Percentiles rank a stretch among this genome's conserved stretches.
phyloP scores from a whole-genome alignment of 495 filamentous ascomycete species.

The Hyaloscypha bicolor region DNA sequence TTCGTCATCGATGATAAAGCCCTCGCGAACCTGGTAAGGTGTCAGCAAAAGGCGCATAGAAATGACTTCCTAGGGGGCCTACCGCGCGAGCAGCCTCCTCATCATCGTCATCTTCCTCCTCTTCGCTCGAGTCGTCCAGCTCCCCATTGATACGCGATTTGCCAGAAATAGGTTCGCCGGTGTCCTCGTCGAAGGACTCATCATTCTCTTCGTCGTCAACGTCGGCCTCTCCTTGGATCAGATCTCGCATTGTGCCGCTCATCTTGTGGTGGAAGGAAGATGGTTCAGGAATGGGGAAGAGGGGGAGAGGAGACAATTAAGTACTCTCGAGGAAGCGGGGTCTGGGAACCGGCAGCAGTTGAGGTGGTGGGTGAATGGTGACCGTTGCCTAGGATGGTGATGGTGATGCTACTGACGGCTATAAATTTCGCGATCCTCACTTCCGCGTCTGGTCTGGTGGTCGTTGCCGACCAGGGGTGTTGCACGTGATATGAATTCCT shows the following conservation, averaged over 20 bases:
- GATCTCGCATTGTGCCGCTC: conserved; percentile 64
- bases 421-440: conserved; percentile 2
- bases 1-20: conserved; percentile 93
- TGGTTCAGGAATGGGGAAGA: conserved; percentile 11
- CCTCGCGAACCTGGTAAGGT: conserved; percentile 73
- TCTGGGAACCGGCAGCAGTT: neutral
- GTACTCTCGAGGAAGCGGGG: conserved; percentile 4
- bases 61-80: conserved; percentile 9
- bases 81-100: conserved; percentile 54
- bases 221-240: conserved; percentile 84
- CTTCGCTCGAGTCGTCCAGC: conserved; percentile 85
- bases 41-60: conserved; percentile 1
- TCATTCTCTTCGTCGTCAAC: conserved; percentile 88
- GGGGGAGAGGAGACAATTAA: conserved; percentile 6
- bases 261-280: conserved; percentile 44
- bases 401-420: neutral
- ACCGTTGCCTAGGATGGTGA: conserved; percentile 9
- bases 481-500: too few species aligned
- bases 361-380: conserved; percentile 15
- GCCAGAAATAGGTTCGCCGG: conserved; percentile 60
- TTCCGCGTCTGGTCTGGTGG: neutral
- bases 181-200: conserved; percentile 83
- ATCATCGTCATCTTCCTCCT: conserved; percentile 96
- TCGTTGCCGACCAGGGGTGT: neutral
- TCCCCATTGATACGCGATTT: conserved; percentile 40